Conservation (phyloP, 2,329 filamentous ascomycete genomes). For the Coniochaeta pulveracea region DNA sequence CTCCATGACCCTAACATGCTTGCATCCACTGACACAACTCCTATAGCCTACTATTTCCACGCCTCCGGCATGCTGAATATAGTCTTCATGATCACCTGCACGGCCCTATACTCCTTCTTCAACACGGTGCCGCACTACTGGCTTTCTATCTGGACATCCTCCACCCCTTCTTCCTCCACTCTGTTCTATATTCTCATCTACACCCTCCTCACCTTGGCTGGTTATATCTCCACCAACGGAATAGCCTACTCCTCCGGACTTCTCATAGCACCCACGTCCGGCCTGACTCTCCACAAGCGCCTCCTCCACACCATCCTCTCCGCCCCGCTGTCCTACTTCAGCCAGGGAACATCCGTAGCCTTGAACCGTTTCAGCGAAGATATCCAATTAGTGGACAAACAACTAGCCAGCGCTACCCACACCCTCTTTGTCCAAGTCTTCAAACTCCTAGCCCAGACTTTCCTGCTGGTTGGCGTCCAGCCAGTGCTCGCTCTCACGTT, state of each 20-base stretch:
- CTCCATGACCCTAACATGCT: neutral
- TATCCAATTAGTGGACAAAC: slow-evolving; percentile 29
- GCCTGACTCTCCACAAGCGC: slow-evolving; percentile 17
- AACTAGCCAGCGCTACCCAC: slow-evolving; percentile 23
- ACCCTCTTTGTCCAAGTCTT: slow-evolving; percentile 23
- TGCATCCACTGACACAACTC: neutral
- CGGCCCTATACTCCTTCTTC: slow-evolving; percentile 19
- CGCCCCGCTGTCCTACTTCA: slow-evolving; percentile 28
- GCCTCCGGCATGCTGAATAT: slow-evolving; percentile 16
- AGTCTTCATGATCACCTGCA: slow-evolving; percentile 13
- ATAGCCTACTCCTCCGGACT: slow-evolving; percentile 22
- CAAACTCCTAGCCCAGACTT: slow-evolving; percentile 28
- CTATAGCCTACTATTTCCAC: slow-evolving; percentile 19
- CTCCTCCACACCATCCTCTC: slow-evolving; percentile 20
- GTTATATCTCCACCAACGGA: slow-evolving; percentile 23
- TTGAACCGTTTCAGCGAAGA: slow-evolving; percentile 34
- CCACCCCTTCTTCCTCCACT: slow-evolving; percentile 7
- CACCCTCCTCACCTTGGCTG: slow-evolving; percentile 18
- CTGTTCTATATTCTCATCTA: slow-evolving; percentile 25
- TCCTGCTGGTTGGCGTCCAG: slow-evolving; percentile 31
- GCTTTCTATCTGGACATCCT: slow-evolving; percentile 27
- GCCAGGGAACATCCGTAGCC: slow-evolving; percentile 26
- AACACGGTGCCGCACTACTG: slow-evolving; percentile 25
- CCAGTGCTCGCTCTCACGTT: slow-evolving; percentile 32
- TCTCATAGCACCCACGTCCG: slow-evolving; percentile 24